A percentile compares a stretch with the other conserved stretches of the same genome.
phyloP scores from a whole-genome alignment of 208 protist species.

The Leishmania gerbilli region DNA sequence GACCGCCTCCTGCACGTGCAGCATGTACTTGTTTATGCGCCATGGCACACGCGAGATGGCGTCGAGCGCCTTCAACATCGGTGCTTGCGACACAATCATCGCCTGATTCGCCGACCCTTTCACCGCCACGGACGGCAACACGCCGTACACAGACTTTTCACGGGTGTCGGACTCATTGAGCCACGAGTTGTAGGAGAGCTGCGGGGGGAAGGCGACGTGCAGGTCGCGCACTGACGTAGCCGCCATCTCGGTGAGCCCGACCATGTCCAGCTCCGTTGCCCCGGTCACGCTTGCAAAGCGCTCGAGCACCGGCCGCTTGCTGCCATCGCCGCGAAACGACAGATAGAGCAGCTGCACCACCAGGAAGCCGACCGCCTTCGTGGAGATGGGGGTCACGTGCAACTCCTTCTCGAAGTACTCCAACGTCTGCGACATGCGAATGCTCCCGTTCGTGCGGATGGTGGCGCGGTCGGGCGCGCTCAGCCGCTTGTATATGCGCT shows the following conservation, averaged over 20 bases:
- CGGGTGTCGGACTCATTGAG: conserved; percentile 87
- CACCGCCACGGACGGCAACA: conserved; percentile 87
- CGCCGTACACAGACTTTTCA: conserved; percentile 91
- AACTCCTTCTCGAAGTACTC: conserved; percentile 88
- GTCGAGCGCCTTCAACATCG: conserved; percentile 92
- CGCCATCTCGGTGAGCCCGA: conserved; percentile 72
- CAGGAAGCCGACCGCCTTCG: conserved; percentile 79
- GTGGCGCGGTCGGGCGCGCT: conserved; percentile 61
- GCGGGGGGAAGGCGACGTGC: conserved; percentile 85
- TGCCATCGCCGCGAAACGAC: conserved; percentile 50
- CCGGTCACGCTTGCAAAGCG: conserved; percentile 65
- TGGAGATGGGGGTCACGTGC: conserved; percentile 53
- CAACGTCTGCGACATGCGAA: conserved; percentile 88
- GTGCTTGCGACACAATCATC: conserved; percentile 91
- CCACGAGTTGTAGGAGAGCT: conserved; percentile 92
- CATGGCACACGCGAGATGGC: conserved; percentile 90
- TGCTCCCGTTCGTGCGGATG: conserved; percentile 57
- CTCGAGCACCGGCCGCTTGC: conserved; percentile 60
- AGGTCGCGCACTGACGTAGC: conserved; percentile 72
- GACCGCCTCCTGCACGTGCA: conserved; percentile 93
- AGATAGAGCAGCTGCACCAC: conserved; percentile 82
- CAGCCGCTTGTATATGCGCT: conserved; percentile 71
- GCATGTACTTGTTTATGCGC: conserved; percentile 93
- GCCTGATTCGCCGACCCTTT: conserved; percentile 89
- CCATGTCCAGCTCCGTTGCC: conserved; percentile 57